A percentile compares a stretch with the other conserved stretches of the same genome.
phyloP scores from a whole-genome alignment of 2,329 filamentous ascomycete genomes.

The Drechslerella coelobrocha region DNA sequence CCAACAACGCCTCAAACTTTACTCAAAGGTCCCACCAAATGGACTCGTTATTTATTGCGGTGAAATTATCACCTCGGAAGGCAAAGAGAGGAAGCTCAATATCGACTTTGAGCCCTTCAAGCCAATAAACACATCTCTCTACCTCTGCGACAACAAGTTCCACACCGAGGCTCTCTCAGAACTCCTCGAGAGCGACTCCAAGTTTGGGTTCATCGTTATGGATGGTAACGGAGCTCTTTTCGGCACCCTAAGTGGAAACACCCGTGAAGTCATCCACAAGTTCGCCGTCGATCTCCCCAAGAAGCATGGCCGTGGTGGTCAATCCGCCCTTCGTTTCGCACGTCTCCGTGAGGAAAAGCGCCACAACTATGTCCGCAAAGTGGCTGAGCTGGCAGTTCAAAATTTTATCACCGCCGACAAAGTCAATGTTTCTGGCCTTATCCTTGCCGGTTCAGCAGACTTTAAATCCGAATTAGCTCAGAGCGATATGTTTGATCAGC shows the following conservation, averaged over 20 bases:
- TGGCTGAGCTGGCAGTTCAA: constrained; percentile 95
- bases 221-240: constrained; percentile 98
- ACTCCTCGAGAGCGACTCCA: constrained; percentile 96
- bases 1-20: constrained; percentile 97
- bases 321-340: constrained; percentile 98
- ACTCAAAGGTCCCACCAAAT: constrained; percentile 98
- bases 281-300: constrained; percentile 98
- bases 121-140: constrained; percentile 98
- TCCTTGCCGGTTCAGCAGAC: constrained; percentile 94
- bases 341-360: constrained; percentile 99
- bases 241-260: constrained; percentile 95
- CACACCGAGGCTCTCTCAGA: constrained; percentile 97
- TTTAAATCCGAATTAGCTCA: constrained; percentile 99
- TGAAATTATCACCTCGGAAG: constrained; percentile 99
- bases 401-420: constrained; percentile 99
- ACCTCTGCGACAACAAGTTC: constrained; percentile 99
- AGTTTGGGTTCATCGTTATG: constrained; percentile 99
- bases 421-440: constrained; percentile 93
- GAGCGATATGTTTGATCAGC: constrained; percentile 94
- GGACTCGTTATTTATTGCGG: constrained; percentile 98
- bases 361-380: constrained; percentile 99
- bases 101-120: constrained; percentile 99
- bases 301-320: constrained; percentile 99
- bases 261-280: constrained; percentile 94
- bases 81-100: constrained; percentile 99